A percentile compares a stretch with the other conserved stretches of the same genome.
Evolutionary conservation across 2,329 filamentous ascomycete genomes (phyloP).

Genomic region (Nothophoma quercina): DNA sequence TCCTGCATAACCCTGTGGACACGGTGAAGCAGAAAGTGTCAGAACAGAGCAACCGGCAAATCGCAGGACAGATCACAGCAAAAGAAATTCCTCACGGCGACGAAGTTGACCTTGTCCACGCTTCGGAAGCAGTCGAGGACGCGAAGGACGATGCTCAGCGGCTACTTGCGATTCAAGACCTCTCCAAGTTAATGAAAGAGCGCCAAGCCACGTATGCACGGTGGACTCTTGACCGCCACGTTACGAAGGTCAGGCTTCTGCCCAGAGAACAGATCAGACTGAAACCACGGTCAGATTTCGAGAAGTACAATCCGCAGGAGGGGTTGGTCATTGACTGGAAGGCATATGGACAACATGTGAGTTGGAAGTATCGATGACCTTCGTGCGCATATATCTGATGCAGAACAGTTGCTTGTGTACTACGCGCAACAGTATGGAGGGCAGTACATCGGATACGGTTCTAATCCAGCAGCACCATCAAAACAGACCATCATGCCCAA

Average conservation of each 20-base stretch:
- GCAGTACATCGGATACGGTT: slow-evolving; percentile 48
- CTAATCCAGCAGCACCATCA: slow-evolving; percentile 37
- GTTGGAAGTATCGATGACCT: slow-evolving; percentile 7
- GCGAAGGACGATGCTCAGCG: slow-evolving; percentile 24
- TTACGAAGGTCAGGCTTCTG: slow-evolving; percentile 44
- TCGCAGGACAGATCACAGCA: slow-evolving; percentile 48
- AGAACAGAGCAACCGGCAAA: slow-evolving; percentile 31
- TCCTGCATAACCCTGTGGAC: slow-evolving; percentile 36
- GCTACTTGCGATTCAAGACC: slow-evolving; percentile 24
- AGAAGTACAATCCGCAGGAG: slow-evolving; percentile 26
- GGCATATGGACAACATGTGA: slow-evolving; percentile 37
- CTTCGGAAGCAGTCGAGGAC: slow-evolving; percentile 31
- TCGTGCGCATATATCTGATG: slow-evolving; percentile 5
- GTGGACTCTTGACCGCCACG: slow-evolving; percentile 49
- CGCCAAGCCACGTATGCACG: slow-evolving; percentile 45
- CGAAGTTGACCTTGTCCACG: slow-evolving; percentile 48
- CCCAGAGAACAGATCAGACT: slow-evolving; percentile 25
- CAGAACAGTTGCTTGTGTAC: slow-evolving; percentile 36
- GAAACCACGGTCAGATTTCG: slow-evolving; percentile 33
- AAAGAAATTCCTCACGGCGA: slow-evolving; percentile 53
- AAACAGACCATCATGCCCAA: slow-evolving; percentile 46
- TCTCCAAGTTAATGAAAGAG: slow-evolving; percentile 32
- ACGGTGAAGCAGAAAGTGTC: slow-evolving; percentile 33
- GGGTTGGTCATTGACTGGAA: slow-evolving; percentile 38
- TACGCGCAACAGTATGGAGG: slow-evolving; percentile 45